Evolutionary conservation across 2,329 filamentous ascomycete species (phyloP).

Genomic region (Thelonectria discophora): DNA sequence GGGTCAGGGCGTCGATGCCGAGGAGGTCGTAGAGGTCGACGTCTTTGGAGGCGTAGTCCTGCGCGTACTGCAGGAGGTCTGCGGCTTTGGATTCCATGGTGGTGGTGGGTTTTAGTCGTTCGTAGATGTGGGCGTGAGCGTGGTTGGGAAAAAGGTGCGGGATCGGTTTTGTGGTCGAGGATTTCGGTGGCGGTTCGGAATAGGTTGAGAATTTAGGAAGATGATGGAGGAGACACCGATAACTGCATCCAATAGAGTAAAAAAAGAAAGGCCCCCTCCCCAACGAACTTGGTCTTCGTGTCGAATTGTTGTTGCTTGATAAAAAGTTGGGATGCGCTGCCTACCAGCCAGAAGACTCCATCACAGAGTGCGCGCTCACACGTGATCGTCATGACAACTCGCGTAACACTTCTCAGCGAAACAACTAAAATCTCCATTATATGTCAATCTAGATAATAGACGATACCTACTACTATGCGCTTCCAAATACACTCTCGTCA

Average conservation of each 20-base stretch:
- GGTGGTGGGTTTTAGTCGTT: neutral
- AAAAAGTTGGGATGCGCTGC: slow-evolving; percentile 11
- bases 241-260: neutral
- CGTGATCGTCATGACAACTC: slow-evolving; percentile 9
- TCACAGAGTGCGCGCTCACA: slow-evolving; percentile 14
- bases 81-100: slow-evolving; percentile 52
- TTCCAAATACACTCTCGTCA: neutral
- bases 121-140: slow-evolving; percentile 4
- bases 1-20: slow-evolving; percentile 69
- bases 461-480: neutral
- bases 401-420: too few species aligned
- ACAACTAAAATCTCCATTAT: neutral
- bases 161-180: neutral
- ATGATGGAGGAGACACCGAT: neutral
- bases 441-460: neutral
- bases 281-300: neutral
- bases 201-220: neutral
- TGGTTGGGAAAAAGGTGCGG: neutral
- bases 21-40: slow-evolving; percentile 83
- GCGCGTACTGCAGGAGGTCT: slow-evolving; percentile 62
- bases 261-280: neutral
- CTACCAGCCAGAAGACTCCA: neutral
- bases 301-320: neutral
- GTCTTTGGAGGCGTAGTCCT: slow-evolving; percentile 67
- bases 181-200: neutral